phyloP scores from a whole-genome alignment of 495 filamentous ascomycete genomes.

The Penicillium arizonense region DNA sequence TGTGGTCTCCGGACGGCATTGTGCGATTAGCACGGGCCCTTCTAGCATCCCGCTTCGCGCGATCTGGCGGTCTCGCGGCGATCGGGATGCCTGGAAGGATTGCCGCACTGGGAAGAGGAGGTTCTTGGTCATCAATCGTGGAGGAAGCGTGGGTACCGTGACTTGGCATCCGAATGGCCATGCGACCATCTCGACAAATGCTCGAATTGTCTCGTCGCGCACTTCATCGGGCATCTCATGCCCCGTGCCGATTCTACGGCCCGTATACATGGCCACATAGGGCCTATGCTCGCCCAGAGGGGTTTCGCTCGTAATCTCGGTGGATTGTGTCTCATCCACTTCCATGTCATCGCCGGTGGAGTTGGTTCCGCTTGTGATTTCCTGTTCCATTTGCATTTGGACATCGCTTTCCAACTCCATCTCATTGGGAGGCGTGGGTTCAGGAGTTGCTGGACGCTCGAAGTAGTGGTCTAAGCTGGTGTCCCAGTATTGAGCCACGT shows the following conservation, averaged over 20 bases:
- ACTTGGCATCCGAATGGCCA: conserved; percentile 81
- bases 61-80: conserved; percentile 63
- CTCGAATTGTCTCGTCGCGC: conserved; percentile 65
- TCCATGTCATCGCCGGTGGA: conserved; percentile 30
- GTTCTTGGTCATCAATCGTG: conserved; percentile 56
- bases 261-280: conserved; percentile 40
- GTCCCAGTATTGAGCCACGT: conserved; percentile 65
- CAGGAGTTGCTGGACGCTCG: conserved; percentile 33
- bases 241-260: conserved; percentile 61
- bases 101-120: conserved; percentile 53
- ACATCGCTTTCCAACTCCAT: conserved; percentile 20
- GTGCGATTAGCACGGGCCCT: conserved; percentile 62
- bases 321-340: conserved; percentile 21
- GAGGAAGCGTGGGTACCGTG: conserved; percentile 57
- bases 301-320: background rate
- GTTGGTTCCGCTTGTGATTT: background rate
- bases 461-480: conserved; percentile 56
- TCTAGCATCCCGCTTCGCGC: conserved; percentile 73
- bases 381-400: background rate
- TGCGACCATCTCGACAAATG: conserved; percentile 73
- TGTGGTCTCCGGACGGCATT: conserved; percentile 57
- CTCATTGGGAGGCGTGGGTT: conserved; percentile 18
- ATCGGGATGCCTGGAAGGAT: conserved; percentile 61
- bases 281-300: conserved; percentile 1
- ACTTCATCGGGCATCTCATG: conserved; percentile 72